Evolutionary conservation across 352 stramenopile genomes (phyloP).

Genomic region (Plasmopara viticola): DNA sequence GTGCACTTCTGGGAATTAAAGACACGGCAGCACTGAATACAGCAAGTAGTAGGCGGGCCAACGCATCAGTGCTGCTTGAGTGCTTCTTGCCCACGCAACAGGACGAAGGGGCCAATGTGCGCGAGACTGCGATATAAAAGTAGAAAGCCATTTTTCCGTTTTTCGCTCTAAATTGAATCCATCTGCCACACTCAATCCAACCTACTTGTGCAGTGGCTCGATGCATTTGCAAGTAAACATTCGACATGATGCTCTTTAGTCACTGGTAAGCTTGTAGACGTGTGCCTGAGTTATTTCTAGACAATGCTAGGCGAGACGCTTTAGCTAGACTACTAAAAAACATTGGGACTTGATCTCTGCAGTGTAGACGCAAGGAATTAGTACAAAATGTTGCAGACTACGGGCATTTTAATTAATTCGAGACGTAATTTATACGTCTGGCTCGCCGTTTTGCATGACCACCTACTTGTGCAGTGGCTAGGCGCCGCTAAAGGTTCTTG

Average conservation of each 20-base stretch:
- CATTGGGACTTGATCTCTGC: conserved; percentile 60
- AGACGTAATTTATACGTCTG: no score
- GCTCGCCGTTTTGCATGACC: conserved; percentile 60
- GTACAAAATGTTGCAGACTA: conserved; percentile 49
- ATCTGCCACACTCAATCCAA: conserved; percentile 65
- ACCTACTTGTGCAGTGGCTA: conserved; percentile 47
- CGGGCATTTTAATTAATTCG: conserved; percentile 11
- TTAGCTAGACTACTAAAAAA: conserved; percentile 70
- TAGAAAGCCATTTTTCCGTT: conserved; percentile 65
- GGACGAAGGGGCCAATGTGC: conserved; percentile 74
- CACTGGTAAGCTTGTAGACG: conserved; percentile 63
- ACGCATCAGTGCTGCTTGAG: conserved; percentile 68
- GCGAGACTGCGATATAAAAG: conserved; percentile 52
- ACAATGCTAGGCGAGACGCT: conserved; percentile 46
- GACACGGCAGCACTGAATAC: conserved; percentile 47
- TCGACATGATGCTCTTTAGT: conserved; percentile 62
- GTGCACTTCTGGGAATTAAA: conserved; percentile 53
- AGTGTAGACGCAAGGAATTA: conserved; percentile 65
- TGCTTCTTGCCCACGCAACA: conserved; percentile 65
- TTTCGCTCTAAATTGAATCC: conserved; percentile 45
- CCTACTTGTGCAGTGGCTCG: conserved; percentile 60
- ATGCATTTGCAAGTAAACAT: conserved; percentile 75
- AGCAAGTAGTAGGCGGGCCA: conserved; percentile 54
- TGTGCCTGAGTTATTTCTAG: conserved; percentile 44
- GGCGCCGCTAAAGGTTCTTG: conserved; percentile 44